Evolutionary conservation across 1,284 basidiomycete species (phyloP).

Genomic region (Heliocybe sulcata): DNA sequence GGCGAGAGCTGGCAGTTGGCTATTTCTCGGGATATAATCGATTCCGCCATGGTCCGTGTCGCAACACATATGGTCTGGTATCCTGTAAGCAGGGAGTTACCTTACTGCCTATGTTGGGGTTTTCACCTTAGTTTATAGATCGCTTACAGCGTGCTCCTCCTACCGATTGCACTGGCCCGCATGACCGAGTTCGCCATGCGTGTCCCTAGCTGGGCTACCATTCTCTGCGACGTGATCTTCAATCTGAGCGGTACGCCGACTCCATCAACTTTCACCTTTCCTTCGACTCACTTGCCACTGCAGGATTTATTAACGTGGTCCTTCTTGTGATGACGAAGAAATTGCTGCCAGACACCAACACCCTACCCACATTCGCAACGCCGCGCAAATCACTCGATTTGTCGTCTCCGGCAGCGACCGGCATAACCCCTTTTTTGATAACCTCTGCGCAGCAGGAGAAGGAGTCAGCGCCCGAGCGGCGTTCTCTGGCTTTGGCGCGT

Average conservation of each 20-base stretch:
- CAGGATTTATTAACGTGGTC: constrained; percentile 25
- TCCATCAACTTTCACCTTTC: background rate
- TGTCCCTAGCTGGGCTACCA: constrained; percentile 23
- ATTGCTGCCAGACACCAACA: constrained; percentile 18
- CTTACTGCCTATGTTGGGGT: no score
- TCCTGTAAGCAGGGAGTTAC: constrained; percentile 24
- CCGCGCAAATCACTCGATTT: constrained; percentile 20
- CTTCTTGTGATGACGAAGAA: constrained; percentile 22
- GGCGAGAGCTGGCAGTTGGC: constrained; percentile 23
- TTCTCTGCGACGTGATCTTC: constrained; percentile 28
- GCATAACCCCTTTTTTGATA: constrained; percentile 26
- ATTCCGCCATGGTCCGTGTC: constrained; percentile 25
- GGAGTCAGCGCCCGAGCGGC: background rate
- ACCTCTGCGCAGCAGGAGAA: constrained; percentile 2
- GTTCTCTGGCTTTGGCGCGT: background rate
- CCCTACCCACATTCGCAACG: constrained; percentile 19
- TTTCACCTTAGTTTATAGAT: no score
- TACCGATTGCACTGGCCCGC: constrained; percentile 29
- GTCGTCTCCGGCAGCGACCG: constrained; percentile 15
- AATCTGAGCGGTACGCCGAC: constrained; percentile 24
- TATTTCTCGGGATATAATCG: constrained; percentile 26
- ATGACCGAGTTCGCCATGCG: constrained; percentile 23
- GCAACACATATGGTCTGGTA: constrained; percentile 19
- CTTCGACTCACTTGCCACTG: background rate
- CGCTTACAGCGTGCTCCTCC: constrained; percentile 26